Evolutionary conservation across 257 asterid species (phyloP).

Genomic region (Jacaranda copaia): DNA sequence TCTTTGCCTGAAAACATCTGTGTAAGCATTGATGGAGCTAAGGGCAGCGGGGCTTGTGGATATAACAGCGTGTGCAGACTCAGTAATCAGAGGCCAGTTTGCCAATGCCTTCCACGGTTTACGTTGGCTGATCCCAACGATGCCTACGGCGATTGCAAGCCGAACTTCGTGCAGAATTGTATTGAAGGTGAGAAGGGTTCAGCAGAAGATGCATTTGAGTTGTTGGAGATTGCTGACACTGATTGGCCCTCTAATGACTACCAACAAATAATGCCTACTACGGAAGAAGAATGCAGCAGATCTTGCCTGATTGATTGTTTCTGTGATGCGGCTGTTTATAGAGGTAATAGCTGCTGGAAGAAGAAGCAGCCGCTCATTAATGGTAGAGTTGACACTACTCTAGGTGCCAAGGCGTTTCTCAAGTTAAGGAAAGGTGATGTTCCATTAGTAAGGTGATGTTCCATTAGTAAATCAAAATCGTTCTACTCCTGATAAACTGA

Average conservation of each 20-base stretch:
- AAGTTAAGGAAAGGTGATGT: slow-evolving; percentile 44
- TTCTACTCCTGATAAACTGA: neutral
- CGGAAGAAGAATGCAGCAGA: slow-evolving; percentile 37
- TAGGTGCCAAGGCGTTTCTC: slow-evolving; percentile 48
- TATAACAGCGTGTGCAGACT: slow-evolving; percentile 57
- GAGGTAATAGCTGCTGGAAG: slow-evolving; percentile 64
- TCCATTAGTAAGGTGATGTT: slow-evolving; percentile 27
- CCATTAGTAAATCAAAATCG: slow-evolving; percentile 25
- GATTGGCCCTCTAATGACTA: slow-evolving; percentile 60
- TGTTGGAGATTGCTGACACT: slow-evolving; percentile 29
- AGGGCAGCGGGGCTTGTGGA: slow-evolving; percentile 74
- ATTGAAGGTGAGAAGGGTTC: slow-evolving; percentile 22
- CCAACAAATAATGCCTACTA: slow-evolving; percentile 34
- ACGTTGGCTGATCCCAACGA: slow-evolving; percentile 47
- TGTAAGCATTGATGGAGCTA: neutral
- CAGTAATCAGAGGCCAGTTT: slow-evolving; percentile 43
- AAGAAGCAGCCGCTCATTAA: slow-evolving; percentile 73
- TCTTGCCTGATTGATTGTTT: slow-evolving; percentile 65
- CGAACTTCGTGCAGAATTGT: slow-evolving; percentile 49
- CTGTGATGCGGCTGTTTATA: slow-evolving; percentile 57
- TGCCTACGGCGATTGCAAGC: slow-evolving; percentile 48
- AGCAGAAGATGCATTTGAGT: slow-evolving; percentile 27
- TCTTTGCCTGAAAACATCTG: slow-evolving; percentile 56
- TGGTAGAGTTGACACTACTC: slow-evolving; percentile 45
- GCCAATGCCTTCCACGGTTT: slow-evolving; percentile 59